A percentile compares a stretch with the other conserved stretches of the same genome.
Conservation (phyloP, 2,329 filamentous ascomycete species). For the Calonectria pauciramosa region DNA sequence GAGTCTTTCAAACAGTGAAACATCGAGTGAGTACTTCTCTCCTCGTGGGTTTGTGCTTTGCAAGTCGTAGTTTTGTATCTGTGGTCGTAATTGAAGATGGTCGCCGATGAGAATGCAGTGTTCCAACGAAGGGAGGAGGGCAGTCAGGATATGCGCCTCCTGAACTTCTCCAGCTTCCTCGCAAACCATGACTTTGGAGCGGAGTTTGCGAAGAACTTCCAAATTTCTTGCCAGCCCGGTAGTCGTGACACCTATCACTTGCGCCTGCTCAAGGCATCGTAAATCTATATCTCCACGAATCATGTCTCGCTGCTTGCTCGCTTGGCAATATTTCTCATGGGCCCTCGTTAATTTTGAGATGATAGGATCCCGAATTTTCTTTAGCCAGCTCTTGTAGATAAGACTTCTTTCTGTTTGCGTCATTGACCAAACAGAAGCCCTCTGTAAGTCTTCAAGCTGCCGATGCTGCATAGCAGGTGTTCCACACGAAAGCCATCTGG, state of each 20-base stretch:
- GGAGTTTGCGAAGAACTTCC: slow-evolving; percentile 61
- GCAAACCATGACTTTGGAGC: slow-evolving; percentile 71
- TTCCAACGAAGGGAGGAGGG: slow-evolving; percentile 70
- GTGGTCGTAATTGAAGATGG: slow-evolving; percentile 71
- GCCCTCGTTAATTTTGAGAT: neutral
- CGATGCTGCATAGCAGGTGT: neutral
- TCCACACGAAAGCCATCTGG: neutral
- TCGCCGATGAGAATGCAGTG: slow-evolving; percentile 76
- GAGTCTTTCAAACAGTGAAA: slow-evolving; percentile 58
- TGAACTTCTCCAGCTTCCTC: slow-evolving; percentile 80
- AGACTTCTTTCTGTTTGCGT: neutral
- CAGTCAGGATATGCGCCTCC: slow-evolving; percentile 72
- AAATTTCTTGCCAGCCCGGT: slow-evolving; percentile 69
- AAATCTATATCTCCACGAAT: neutral
- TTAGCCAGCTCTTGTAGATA: neutral
- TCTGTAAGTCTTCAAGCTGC: neutral
- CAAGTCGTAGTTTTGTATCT: slow-evolving; percentile 63
- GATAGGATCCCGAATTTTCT: neutral
- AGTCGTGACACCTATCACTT: slow-evolving; percentile 72
- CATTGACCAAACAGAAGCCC: neutral
- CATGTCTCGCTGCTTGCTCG: neutral
- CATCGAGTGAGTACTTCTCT: slow-evolving; percentile 33
- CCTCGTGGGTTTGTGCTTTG: slow-evolving; percentile 51
- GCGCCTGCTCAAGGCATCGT: slow-evolving; percentile 39
- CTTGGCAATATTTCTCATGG: neutral